Evolutionary conservation across 2,329 filamentous ascomycete genomes (phyloP), one percentile per base, ranked within the genome.

Genomic region (Parastagonospora avenae): DNA sequence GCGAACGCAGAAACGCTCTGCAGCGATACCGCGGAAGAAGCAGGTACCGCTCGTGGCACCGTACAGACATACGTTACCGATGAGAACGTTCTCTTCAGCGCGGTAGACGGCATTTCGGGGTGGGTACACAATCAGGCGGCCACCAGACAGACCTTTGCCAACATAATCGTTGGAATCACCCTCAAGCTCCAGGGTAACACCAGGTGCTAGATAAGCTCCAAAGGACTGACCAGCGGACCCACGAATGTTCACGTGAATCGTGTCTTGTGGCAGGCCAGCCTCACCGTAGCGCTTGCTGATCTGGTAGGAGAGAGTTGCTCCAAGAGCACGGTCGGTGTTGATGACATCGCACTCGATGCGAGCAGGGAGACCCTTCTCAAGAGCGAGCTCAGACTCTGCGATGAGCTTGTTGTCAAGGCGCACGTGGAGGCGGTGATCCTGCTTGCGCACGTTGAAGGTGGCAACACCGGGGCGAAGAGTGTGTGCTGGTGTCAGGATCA

Each of bases 151-250:
- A 70, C 92, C 92, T 82, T 97, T 97, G 62, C 93, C 93, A 48
- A 97, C 92, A 66, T 97, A 97, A 73, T 97, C 93, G 74, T 97
- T 97, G 71, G 91, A 81, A 73, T 97, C 93, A 76, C 93, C 93
- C 78, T 97, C 93, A 33, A 97, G 86, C 76, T 97, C 93, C 40
- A 97, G 80, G 1, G 93, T 97, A 39, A 97, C 87, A 83, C 93
- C 93, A 55, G 92, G 90, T 39, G 93, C 92, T 50, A 97, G 83
- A 82, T 89, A 97, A 43, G 92, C 92, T 79, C 93, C 93, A 67
- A 97, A 97, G 1, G 93, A 97, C 76, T 97, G 93, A 66, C 93
- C 93, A 60, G 93, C 93, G 48, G 93, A 97, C 38, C 93, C 93
- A 81, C 94, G 92, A 74, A 97, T 94, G 71, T 96, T 97, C 72